phyloP scores from a whole-genome alignment of 2,329 filamentous ascomycete species.

The Botryosphaeria agaves region DNA sequence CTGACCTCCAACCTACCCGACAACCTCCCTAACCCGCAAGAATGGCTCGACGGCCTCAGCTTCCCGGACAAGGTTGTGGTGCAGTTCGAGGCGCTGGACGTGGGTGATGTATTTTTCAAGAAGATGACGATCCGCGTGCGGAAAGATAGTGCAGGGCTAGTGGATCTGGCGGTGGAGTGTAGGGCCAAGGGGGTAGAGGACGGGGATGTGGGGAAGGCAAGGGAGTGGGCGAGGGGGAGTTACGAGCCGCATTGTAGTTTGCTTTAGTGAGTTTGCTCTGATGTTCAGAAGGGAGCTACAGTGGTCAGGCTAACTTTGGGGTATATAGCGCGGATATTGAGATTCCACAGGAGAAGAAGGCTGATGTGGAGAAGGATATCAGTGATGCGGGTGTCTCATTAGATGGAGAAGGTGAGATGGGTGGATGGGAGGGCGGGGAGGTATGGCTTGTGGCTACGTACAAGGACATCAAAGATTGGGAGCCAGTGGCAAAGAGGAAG shows the following conservation, averaged over 20 bases:
- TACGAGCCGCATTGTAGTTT: constrained; percentile 23
- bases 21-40: constrained; percentile 13
- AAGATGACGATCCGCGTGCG: constrained; percentile 20
- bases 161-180: constrained; percentile 12
- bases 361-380: constrained; percentile 9
- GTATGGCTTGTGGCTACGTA: constrained; percentile 23
- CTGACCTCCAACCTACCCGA: constrained; percentile 20
- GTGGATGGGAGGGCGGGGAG: constrained; percentile 16
- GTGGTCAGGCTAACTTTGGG: neutral
- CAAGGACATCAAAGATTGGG: constrained; percentile 19
- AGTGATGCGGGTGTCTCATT: constrained; percentile 11
- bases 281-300: neutral
- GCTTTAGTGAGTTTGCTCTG: constrained; percentile 18
- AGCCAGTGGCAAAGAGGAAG: constrained; percentile 14
- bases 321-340: constrained; percentile 1
- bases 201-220: constrained; percentile 9
- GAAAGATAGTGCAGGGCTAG: constrained; percentile 10
- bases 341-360: constrained; percentile 9
- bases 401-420: constrained; percentile 8
- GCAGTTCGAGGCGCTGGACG: constrained; percentile 13
- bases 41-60: constrained; percentile 17
- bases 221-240: constrained; percentile 13
- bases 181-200: constrained; percentile 12
- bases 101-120: constrained; percentile 19
- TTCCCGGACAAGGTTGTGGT: constrained; percentile 11